Evolutionary conservation across 306 rosid genomes (phyloP).

Genomic region (Vigna nakashimae): DNA sequence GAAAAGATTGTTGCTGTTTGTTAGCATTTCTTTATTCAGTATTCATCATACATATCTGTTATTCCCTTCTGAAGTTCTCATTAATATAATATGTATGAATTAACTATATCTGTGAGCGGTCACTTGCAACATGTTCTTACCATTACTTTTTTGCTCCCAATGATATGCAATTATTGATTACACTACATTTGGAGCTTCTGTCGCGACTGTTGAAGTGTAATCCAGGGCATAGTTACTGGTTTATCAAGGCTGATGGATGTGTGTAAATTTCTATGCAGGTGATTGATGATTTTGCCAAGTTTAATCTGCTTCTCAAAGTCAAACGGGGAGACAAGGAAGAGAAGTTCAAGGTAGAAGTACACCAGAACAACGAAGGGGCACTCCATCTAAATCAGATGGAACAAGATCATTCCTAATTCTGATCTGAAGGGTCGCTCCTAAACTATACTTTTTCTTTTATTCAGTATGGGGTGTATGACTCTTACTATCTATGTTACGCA

Average conservation of each 20-base stretch:
- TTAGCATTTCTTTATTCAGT: background rate
- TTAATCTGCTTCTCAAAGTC: constrained; percentile 62
- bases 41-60: background rate
- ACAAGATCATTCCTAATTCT: constrained; percentile 54
- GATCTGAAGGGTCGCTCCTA: constrained; percentile 34
- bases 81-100: too few relatives aligned
- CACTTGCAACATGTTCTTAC: background rate
- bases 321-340: constrained; percentile 73
- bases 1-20: background rate
- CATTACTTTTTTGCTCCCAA: background rate
- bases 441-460: background rate
- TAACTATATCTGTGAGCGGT: too few relatives aligned
- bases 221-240: background rate
- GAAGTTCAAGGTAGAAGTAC: constrained; percentile 70
- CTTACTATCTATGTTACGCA: background rate
- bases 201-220: background rate
- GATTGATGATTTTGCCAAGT: constrained; percentile 62
- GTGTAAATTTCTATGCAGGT: constrained; percentile 55
- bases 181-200: background rate
- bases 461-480: constrained; percentile 19
- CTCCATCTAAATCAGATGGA: constrained; percentile 68
- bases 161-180: constrained; percentile 3
- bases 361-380: constrained; percentile 65
- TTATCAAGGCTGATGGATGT: constrained; percentile 28
- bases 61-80: too few relatives aligned